Evolutionary conservation across 2,329 filamentous ascomycete species (phyloP), one percentile per base, ranked within the genome.

Genomic region (Leptographium wingfieldii): DNA sequence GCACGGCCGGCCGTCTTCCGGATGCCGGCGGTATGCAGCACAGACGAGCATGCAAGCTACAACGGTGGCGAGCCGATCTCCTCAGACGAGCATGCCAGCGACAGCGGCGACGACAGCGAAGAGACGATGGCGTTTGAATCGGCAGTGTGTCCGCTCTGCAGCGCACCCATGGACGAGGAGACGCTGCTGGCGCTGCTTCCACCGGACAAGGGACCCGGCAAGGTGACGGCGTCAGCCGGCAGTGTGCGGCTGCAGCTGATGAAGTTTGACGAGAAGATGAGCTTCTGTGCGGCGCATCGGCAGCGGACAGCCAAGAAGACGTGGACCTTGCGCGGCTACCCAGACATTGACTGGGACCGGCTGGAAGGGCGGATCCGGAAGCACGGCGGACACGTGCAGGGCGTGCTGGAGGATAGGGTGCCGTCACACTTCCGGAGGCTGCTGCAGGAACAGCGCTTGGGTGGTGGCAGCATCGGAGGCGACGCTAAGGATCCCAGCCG

Each of bases 261-360:
- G 72, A 80, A 75, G 38, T 78, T 87, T 43, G 75, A 76, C 38
- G 75, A 80, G 66, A 84, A 89, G 69, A 74, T 77, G 25, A 74
- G 71, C 22, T 89, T 90, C 69, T 90, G 87, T 69, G 74, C 77
- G 52, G 72, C 76, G 9, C 87, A 90, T 73, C 82, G 80, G 66
- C 77, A 74, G 61, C 72, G 74, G 35, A 74, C 79, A 2, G 86
- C 85, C 2, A 65, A 73, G 59, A 71, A 74, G 9, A 69, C 69
- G 3, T 82, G 80, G 73, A 67, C 64, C 11, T 69, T 76, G 16
- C 79, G 75, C 52, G 78, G 80, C 0, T 94, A 92, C 68, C 90
- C 90, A 0, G 69, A 73, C 0, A 86, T 95, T 57, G 73, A 89
- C 61, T 95, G 90, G 89, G 69, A 73, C 1, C 67, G 65, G 0